Percentiles rank a stretch among this genome's conserved stretches.
phyloP scores from a whole-genome alignment of 768 basidiomycete species.

The Galerina marginata region DNA sequence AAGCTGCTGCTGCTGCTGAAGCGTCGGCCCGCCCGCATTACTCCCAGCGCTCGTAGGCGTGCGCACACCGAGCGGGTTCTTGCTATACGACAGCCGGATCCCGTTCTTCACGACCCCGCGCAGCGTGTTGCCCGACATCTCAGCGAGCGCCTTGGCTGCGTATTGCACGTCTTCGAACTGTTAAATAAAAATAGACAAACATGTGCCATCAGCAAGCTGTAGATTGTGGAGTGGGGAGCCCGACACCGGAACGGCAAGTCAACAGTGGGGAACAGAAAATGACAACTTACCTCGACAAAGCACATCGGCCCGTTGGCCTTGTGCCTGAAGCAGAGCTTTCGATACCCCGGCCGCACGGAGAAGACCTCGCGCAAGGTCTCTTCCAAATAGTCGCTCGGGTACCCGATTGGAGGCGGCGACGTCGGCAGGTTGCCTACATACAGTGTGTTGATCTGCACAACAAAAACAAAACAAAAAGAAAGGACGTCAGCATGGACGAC shows the following conservation, averaged over 20 bases:
- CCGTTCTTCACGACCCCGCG: constrained; percentile 92
- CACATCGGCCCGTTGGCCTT: constrained; percentile 99
- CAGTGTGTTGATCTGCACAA: constrained; percentile 86
- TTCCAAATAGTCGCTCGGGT: constrained; percentile 83
- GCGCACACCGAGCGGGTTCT: constrained; percentile 95
- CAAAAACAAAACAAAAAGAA: constrained; percentile 17
- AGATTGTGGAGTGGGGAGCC: constrained; percentile 18
- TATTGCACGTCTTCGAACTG: constrained; percentile 90
- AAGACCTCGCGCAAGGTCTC: constrained; percentile 87
- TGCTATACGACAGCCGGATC: constrained; percentile 95
- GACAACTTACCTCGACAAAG: constrained; percentile 84
- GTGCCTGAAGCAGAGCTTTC: constrained; percentile 92
- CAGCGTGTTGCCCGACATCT: constrained; percentile 90
- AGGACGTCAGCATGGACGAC: constrained; percentile 5
- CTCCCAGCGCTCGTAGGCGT: constrained; percentile 69
- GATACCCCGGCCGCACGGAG: constrained; percentile 78
- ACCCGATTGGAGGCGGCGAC: constrained; percentile 70
- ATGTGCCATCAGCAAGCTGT: constrained; percentile 2
- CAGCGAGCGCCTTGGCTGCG: constrained; percentile 87
- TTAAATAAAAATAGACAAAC: constrained; percentile 4
- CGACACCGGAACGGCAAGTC: constrained; percentile 42
- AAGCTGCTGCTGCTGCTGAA: constrained; percentile 49
- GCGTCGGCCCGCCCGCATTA: constrained; percentile 34
- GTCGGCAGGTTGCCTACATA: constrained; percentile 98
- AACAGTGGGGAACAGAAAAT: constrained; percentile 44